Evolutionary conservation across 2,329 filamentous ascomycete species (phyloP).

Genomic region (Aspergillus sp.): DNA sequence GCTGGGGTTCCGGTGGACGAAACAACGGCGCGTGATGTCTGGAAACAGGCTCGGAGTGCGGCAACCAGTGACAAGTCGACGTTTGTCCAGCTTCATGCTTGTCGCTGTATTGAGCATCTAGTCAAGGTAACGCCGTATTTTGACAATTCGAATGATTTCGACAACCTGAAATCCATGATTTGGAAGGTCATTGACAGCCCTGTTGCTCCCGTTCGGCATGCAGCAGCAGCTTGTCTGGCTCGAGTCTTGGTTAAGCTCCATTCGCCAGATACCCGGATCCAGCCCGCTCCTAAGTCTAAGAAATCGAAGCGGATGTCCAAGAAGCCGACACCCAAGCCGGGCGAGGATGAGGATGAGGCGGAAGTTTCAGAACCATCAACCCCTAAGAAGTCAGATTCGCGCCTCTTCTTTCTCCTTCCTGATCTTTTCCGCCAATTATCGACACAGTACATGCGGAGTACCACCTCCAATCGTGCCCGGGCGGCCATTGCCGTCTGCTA

Average conservation of each 20-base stretch:
- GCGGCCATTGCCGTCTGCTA: constrained; percentile 85
- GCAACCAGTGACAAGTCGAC: constrained; percentile 74
- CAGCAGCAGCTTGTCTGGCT: constrained; percentile 77
- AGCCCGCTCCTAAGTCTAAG: constrained; percentile 53
- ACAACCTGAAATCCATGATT: constrained; percentile 71
- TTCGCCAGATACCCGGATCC: constrained; percentile 51
- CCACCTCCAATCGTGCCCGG: constrained; percentile 72
- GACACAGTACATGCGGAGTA: constrained; percentile 67
- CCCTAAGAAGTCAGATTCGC: constrained; percentile 63
- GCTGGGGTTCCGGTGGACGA: constrained; percentile 76
- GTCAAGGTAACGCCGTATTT: constrained; percentile 71
- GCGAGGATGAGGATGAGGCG: constrained; percentile 68
- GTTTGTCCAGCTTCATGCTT: constrained; percentile 71
- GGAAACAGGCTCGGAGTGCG: constrained; percentile 79
- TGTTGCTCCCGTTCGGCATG: constrained; percentile 69
- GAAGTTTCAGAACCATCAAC: constrained; percentile 67
- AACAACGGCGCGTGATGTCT: constrained; percentile 74
- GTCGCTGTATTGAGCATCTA: constrained; percentile 69
- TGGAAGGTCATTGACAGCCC: constrained; percentile 83
- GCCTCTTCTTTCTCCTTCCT: constrained; percentile 64
- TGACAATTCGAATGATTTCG: constrained; percentile 81
- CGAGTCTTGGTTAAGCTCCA: constrained; percentile 77
- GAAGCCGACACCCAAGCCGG: constrained; percentile 49
- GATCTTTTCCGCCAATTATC: constrained; percentile 77
- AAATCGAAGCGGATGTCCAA: constrained; percentile 69